A percentile compares a stretch with the other conserved stretches of the same genome.
Conservation (phyloP, 495 filamentous ascomycete genomes). For the Aspergillus egyptiacus region DNA sequence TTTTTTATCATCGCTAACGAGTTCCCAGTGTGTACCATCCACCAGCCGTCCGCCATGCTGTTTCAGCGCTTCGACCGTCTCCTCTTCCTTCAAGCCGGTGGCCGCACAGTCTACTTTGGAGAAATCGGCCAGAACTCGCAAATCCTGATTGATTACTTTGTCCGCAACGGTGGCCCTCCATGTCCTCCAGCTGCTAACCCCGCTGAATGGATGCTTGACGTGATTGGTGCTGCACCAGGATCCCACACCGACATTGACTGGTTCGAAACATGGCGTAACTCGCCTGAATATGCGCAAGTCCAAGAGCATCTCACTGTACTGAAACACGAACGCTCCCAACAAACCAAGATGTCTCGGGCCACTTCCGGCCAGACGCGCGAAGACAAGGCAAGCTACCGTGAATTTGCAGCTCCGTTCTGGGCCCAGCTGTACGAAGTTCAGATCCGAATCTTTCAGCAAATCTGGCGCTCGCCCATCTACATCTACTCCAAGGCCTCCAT, state of each 20-base stretch:
- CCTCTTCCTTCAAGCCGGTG: slow-evolving; percentile 74
- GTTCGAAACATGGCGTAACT: slow-evolving; percentile 71
- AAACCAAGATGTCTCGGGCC: slow-evolving; percentile 19
- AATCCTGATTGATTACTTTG: slow-evolving; percentile 72
- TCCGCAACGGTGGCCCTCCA: slow-evolving; percentile 63
- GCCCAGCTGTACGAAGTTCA: slow-evolving; percentile 48
- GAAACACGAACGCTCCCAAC: slow-evolving; percentile 27
- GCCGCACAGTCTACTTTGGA: slow-evolving; percentile 85
- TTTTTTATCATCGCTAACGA: no score
- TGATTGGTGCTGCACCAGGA: slow-evolving; percentile 83
- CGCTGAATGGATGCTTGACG: slow-evolving; percentile 95
- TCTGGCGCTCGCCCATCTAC: slow-evolving; percentile 57
- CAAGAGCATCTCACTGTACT: slow-evolving; percentile 64
- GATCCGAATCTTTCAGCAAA: slow-evolving; percentile 48
- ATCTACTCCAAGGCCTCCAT: slow-evolving; percentile 54
- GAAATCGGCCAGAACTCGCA: slow-evolving; percentile 75
- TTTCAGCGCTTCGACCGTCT: slow-evolving; percentile 93
- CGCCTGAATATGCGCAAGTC: slow-evolving; percentile 60
- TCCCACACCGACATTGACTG: slow-evolving; percentile 71
- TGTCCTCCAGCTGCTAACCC: slow-evolving; percentile 70
- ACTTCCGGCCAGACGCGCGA: slow-evolving; percentile 38
- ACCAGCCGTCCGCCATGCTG: slow-evolving; percentile 90
- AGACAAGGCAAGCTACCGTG: slow-evolving; percentile 31
- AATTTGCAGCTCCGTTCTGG: slow-evolving; percentile 50
- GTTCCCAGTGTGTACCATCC: slow-evolving; percentile 77